Percentiles rank a stretch among this genome's conserved stretches.
phyloP scores from a whole-genome alignment of 2,329 filamentous ascomycete species.

The Colletotrichum sp. region DNA sequence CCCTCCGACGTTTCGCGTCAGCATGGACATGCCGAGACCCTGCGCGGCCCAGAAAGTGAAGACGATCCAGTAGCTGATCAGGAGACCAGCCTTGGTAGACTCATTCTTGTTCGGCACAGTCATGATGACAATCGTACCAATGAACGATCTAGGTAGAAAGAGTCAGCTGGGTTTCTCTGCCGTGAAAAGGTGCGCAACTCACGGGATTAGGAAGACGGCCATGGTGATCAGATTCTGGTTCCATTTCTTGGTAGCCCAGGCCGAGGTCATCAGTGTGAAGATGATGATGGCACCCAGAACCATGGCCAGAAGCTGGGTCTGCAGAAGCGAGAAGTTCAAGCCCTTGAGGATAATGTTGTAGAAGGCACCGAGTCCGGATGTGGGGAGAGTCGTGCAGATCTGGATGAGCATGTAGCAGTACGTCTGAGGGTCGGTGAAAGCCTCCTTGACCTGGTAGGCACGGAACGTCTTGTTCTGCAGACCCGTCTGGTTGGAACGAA shows the following conservation, averaged over 20 bases:
- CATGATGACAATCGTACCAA: conserved; percentile 9
- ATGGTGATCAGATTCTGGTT: conserved; percentile 23
- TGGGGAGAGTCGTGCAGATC: conserved; percentile 26
- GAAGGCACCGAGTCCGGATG: conserved; percentile 26
- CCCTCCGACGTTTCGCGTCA: conserved; percentile 7
- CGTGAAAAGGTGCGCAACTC: background rate
- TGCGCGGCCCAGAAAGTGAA: conserved; percentile 2
- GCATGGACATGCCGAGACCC: conserved; percentile 26
- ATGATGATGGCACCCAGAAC: conserved; percentile 20
- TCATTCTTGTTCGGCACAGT: background rate
- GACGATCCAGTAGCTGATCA: conserved; percentile 3
- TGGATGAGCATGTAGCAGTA: conserved; percentile 8
- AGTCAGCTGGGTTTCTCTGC: background rate
- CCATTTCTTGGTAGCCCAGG: conserved; percentile 1
- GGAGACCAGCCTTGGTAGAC: background rate
- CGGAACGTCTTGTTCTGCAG: conserved; percentile 5
- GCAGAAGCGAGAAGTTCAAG: conserved; percentile 27
- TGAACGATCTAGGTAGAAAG: background rate
- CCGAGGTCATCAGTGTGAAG: conserved; percentile 2
- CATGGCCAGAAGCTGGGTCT: conserved; percentile 30
- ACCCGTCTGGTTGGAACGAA: conserved; percentile 40
- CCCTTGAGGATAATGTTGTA: conserved; percentile 29
- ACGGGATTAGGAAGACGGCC: background rate
- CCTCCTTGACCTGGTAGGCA: conserved; percentile 10
- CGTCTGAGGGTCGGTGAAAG: background rate